These are phyloP conservation scores for Inosperma sp. DNA, from an alignment of 768 basidiomycete genomes.

Conservation along the genomic window DNA sequence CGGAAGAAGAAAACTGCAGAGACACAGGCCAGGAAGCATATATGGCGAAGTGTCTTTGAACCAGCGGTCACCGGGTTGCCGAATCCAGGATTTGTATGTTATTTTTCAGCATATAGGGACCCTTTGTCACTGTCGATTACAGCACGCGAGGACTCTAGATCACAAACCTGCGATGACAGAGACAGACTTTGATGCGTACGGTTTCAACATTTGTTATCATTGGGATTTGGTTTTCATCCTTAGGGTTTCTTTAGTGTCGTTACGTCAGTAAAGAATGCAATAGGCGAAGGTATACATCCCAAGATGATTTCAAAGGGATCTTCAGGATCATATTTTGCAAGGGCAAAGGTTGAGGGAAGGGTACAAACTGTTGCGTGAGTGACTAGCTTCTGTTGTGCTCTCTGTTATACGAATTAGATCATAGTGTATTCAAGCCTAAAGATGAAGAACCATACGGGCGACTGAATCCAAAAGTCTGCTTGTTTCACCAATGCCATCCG, in stretches of 20 bases:
- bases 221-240: neutral
- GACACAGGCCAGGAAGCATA: conserved; percentile 56
- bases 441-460: conserved; percentile 87
- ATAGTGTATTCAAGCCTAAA: conserved; percentile 87
- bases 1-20: conserved; percentile 67
- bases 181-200: conserved; percentile 66
- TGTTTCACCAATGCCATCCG: neutral
- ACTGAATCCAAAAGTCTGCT: conserved; percentile 73
- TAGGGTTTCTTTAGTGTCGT: conserved; percentile 44
- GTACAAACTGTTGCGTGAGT: conserved; percentile 79
- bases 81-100: conserved; percentile 36
- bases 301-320: conserved; percentile 90
- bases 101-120: neutral
- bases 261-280: conserved; percentile 62
- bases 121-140: conserved; percentile 3
- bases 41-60: conserved; percentile 79
- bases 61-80: conserved; percentile 43
- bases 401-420: neutral
- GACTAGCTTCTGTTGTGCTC: neutral
- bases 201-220: conserved; percentile 8
- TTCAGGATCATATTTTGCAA: conserved; percentile 89
- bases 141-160: conserved; percentile 73
- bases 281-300: conserved; percentile 76
- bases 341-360: conserved; percentile 69
- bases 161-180: conserved; percentile 74